These are phyloP conservation scores for Schwanniomyces yamadae DNA, from an alignment of 805 yeast species.

Conservation along the genomic window DNA sequence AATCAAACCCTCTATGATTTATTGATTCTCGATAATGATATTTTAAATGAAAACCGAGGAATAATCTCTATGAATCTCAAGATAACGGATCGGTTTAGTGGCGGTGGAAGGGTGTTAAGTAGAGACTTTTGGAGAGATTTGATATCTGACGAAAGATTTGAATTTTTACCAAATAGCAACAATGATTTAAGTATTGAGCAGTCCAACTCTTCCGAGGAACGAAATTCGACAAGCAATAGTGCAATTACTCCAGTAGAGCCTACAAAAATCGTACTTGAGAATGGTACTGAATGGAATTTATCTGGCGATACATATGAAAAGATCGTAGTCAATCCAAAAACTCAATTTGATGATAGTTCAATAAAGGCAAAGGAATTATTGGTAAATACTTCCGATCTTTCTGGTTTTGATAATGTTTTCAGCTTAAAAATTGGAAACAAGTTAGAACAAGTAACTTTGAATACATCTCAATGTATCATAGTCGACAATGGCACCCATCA, in stretches of 20 bases:
- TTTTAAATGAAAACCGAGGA: conserved; percentile 7
- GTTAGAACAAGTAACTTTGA: conserved; percentile 19
- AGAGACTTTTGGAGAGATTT: conserved; percentile 25
- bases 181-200: background rate
- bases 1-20: conserved; percentile 9
- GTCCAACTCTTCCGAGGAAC: background rate
- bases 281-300: conserved; percentile 23
- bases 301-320: conserved; percentile 25
- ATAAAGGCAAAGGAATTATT: conserved; percentile 14
- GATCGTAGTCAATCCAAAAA: conserved; percentile 10
- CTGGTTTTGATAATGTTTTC: conserved; percentile 25
- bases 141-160: conserved; percentile 18
- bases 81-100: conserved; percentile 15
- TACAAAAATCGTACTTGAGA: conserved; percentile 18
- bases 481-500: conserved; percentile 30
- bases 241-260: conserved; percentile 15
- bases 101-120: conserved; percentile 25
- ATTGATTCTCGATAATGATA: conserved; percentile 11
- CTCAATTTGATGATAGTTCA: conserved; percentile 1
- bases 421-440: conserved; percentile 15
- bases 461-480: conserved; percentile 43
- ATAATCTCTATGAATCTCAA: conserved; percentile 14
- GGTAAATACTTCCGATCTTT: conserved; percentile 27
- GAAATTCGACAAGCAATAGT: no score
- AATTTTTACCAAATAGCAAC: conserved; percentile 16